Evolutionary conservation across 2,329 filamentous ascomycete species (phyloP), one percentile per base, ranked within the genome.

Genomic region (Colletotrichum brevisporum): DNA sequence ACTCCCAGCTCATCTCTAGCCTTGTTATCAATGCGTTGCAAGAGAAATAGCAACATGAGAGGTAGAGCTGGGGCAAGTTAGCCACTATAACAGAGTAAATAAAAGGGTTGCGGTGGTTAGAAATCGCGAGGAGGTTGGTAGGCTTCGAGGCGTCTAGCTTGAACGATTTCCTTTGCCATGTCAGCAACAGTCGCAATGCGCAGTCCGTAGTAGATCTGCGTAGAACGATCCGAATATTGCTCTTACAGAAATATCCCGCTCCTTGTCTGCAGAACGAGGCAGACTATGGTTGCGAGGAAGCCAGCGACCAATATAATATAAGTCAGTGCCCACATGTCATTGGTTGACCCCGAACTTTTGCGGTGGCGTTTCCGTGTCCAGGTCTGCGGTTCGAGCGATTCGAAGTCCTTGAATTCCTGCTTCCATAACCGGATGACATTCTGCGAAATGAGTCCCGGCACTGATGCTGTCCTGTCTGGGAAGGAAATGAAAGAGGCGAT

Each of bases 401-500:
- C n/a, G n/a, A n/a, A n/a, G n/a, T n/a, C n/a, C n/a, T n/a, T n/a
- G n/a, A n/a, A n/a, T n/a, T n/a, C n/a, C n/a, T n/a, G n/a, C n/a
- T n/a, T n/a, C n/a, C n/a, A n/a, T n/a, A n/a, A n/a, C n/a, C 48
- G 48, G 48, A 27, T 4, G 10, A 13, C 6, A 5, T 27, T 6
- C 8, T 52, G 48, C 6, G 48, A 26, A 6, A 52, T 4, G 13
- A 41, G 36, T 6, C 45, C 50, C 27, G 47, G 12, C 47, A 16
- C 27, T 1, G 12, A 18, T 5, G 47, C 9, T 15, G 24, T 15
- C 10, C 12, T 45, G 3, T 27, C 24, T 27, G 10, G 10, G 18
- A 15, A 13, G 16, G 36, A 26, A 6, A 63, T 43, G n/a, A 63
- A 63, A 2, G 60, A 63, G 15, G 50, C 36, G 6, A 63, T 36